These are phyloP conservation scores for Ceratocystis harringtonii DNA, from an alignment of 2,329 filamentous ascomycete species.

Conservation along the genomic window DNA sequence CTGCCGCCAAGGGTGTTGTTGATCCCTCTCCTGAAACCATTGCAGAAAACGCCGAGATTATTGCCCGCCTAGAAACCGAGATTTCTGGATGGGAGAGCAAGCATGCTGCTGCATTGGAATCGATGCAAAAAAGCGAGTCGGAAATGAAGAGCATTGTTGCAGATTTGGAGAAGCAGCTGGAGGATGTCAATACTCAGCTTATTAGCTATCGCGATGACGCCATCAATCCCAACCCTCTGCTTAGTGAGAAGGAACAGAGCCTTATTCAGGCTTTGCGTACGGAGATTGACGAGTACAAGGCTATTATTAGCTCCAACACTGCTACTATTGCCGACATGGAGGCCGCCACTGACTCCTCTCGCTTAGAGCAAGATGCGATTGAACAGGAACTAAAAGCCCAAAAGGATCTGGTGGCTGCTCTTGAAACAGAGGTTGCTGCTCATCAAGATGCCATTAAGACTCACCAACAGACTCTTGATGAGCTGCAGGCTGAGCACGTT, in stretches of 20 bases:
- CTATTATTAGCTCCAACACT: conserved; percentile 52
- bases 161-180: conserved; percentile 51
- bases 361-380: conserved; percentile 24
- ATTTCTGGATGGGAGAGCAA: conserved; percentile 60
- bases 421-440: conserved; percentile 44
- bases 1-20: neutral
- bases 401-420: conserved; percentile 33
- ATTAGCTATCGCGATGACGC: conserved; percentile 30
- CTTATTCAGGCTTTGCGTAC: conserved; percentile 47
- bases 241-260: conserved; percentile 39
- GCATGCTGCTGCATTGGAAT: conserved; percentile 54
- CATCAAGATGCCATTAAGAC: conserved; percentile 44
- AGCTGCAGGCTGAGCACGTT: conserved; percentile 35
- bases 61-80: conserved; percentile 55
- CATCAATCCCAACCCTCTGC: conserved; percentile 27
- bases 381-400: conserved; percentile 45
- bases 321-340: conserved; percentile 61
- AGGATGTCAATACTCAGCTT: conserved; percentile 38
- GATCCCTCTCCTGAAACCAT: conserved; percentile 10
- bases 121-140: conserved; percentile 57
- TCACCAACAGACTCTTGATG: conserved; percentile 37
- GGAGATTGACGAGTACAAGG: conserved; percentile 71
- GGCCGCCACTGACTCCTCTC: conserved; percentile 49
- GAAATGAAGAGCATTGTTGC: conserved; percentile 57
- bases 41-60: conserved; percentile 20